A percentile compares a stretch with the other conserved stretches of the same genome.
These are phyloP conservation scores for Hydnum rufescens DNA, from an alignment of 768 basidiomycete species.

Conservation along the genomic window DNA sequence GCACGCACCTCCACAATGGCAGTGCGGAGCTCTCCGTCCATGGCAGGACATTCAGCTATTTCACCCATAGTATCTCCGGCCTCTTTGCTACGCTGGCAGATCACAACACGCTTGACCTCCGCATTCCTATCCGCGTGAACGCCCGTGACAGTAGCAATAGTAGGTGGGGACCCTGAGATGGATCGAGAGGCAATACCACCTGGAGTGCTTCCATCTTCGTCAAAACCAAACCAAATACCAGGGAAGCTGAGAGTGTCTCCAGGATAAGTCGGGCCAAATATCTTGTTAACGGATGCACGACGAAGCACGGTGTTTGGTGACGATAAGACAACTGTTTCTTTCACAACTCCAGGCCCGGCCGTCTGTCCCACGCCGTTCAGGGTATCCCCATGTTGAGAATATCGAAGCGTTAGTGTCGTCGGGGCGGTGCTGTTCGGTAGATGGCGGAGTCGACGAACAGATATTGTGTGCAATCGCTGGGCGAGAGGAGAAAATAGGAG, in stretches of 20 bases:
- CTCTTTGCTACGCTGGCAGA: constrained; percentile 39
- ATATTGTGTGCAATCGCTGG: constrained; percentile 65
- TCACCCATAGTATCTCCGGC: constrained; percentile 57
- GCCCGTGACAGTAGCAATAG: not conserved
- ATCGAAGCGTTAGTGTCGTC: constrained; percentile 1
- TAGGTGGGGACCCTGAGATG: not conserved
- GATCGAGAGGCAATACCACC: not conserved
- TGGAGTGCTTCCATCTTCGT: constrained; percentile 32
- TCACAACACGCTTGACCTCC: constrained; percentile 56
- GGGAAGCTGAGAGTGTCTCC: constrained; percentile 62
- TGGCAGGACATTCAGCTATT: constrained; percentile 38
- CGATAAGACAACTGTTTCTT: constrained; percentile 41
- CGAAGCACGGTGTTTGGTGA: constrained; percentile 28
- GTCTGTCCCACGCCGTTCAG: not conserved
- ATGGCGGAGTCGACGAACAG: constrained; percentile 44
- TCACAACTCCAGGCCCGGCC: constrained; percentile 15
- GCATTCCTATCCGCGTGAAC: constrained; percentile 31
- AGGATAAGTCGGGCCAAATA: constrained; percentile 71
- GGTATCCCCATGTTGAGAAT: constrained; percentile 1
- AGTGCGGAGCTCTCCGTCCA: constrained; percentile 50
- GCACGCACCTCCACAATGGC: constrained; percentile 43
- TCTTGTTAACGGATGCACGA: constrained; percentile 43
- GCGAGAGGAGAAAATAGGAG: constrained; percentile 65
- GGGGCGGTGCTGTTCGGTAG: constrained; percentile 26
- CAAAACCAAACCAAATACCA: constrained; percentile 68